phyloP scores from a whole-genome alignment of 768 basidiomycete genomes.

The Psilocybe sp. region DNA sequence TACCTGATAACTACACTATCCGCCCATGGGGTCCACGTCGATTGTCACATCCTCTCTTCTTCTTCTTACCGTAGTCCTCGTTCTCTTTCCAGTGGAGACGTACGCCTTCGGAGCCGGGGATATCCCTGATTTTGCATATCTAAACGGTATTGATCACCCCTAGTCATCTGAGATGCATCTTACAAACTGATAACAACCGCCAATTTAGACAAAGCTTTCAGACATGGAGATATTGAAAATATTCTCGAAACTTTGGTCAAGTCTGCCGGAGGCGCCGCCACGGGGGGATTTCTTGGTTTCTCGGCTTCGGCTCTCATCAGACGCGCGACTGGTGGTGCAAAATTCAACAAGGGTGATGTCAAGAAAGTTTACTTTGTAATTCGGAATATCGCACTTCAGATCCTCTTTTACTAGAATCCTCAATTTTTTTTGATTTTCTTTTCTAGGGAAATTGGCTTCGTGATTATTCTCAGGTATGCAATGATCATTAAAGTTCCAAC shows the following conservation, averaged over 20 bases:
- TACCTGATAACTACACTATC: too few species aligned
- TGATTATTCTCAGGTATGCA: conserved; percentile 53
- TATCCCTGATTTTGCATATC: conserved; percentile 69
- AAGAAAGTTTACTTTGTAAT: conserved; percentile 67
- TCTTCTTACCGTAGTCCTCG: conserved; percentile 34
- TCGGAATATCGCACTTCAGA: neutral
- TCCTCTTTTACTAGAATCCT: neutral
- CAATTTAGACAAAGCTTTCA: conserved; percentile 60
- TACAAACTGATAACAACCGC: conserved; percentile 2
- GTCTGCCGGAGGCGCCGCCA: conserved; percentile 37
- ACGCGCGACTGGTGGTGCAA: conserved; percentile 46
- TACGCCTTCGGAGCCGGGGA: conserved; percentile 64
- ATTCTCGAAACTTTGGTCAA: conserved; percentile 59
- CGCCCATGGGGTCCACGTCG: conserved; percentile 26
- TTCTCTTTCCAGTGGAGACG: conserved; percentile 41
- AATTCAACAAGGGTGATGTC: conserved; percentile 63
- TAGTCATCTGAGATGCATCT: neutral
- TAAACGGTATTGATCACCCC: conserved; percentile 41
- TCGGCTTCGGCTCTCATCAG: conserved; percentile 41
- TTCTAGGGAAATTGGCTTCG: conserved; percentile 64
- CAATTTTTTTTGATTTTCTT: neutral
- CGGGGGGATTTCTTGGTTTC: conserved; percentile 49
- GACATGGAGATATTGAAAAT: conserved; percentile 77
- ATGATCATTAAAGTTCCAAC: too few species aligned
- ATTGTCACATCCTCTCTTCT: conserved; percentile 28